These are phyloP conservation scores for Aspergillus taichungensis DNA, from an alignment of 495 filamentous ascomycete species.

Conservation along the genomic window DNA sequence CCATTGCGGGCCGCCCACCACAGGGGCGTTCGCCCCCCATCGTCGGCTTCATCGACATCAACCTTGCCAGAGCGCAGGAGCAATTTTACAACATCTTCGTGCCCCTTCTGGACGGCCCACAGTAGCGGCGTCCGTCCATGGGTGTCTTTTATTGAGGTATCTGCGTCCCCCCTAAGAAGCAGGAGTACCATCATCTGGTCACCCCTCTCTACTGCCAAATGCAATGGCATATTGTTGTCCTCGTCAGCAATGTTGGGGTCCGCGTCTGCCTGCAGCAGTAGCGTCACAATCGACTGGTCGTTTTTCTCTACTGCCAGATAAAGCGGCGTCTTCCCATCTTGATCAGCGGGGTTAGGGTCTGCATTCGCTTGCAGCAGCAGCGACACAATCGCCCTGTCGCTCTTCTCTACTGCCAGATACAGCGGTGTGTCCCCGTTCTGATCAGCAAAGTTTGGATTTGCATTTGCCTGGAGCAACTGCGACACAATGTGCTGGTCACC, in stretches of 20 bases:
- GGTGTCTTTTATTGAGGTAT: neutral
- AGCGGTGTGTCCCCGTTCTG: slow-evolving; percentile 17
- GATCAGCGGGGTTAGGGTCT: slow-evolving; percentile 14
- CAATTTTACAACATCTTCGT: slow-evolving; percentile 23
- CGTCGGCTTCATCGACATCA: slow-evolving; percentile 20
- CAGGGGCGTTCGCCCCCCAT: slow-evolving; percentile 24
- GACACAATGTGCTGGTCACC: slow-evolving; percentile 14
- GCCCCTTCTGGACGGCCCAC: slow-evolving; percentile 26
- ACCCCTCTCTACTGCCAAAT: slow-evolving; percentile 6
- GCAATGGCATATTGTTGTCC: slow-evolving; percentile 9
- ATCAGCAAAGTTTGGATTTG: slow-evolving; percentile 10
- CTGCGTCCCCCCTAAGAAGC: neutral
- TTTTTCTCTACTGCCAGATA: slow-evolving; percentile 18
- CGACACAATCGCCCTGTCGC: slow-evolving; percentile 11
- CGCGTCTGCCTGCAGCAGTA: slow-evolving; percentile 17
- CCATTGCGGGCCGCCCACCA: slow-evolving; percentile 23
- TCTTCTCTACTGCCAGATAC: slow-evolving; percentile 16
- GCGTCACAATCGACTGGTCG: slow-evolving; percentile 18
- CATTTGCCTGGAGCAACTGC: slow-evolving; percentile 11
- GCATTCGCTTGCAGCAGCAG: slow-evolving; percentile 17
- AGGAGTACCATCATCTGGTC: neutral
- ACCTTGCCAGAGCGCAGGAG: slow-evolving; percentile 17
- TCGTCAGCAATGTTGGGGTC: slow-evolving; percentile 4
- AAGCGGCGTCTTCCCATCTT: slow-evolving; percentile 15
- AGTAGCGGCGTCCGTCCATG: slow-evolving; percentile 24